A percentile compares a stretch with the other conserved stretches of the same genome.
Evolutionary conservation across 208 protist genomes (phyloP).

Genomic region (Kentomonas sorsogonicus): DNA sequence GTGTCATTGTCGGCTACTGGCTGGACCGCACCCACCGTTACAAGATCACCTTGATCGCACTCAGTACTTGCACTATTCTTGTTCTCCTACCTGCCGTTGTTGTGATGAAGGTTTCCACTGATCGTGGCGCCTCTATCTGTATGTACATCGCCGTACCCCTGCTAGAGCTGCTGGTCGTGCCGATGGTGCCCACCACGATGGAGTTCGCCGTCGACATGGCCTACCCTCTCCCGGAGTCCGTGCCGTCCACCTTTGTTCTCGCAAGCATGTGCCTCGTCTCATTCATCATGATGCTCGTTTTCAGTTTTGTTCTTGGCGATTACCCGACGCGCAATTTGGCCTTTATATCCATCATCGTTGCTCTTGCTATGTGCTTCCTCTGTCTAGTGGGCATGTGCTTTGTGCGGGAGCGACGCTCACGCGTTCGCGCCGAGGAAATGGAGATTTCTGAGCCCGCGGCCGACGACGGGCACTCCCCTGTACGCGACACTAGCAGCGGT

Average conservation of each 20-base stretch:
- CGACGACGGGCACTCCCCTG: no score
- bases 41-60: slow-evolving; percentile 19
- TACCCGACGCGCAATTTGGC: slow-evolving; percentile 3
- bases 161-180: slow-evolving; percentile 30
- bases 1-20: slow-evolving; percentile 23
- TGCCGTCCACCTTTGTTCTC: slow-evolving; percentile 27
- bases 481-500: no score
- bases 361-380: no score
- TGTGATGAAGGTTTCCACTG: slow-evolving; percentile 9
- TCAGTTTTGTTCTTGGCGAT: slow-evolving; percentile 21
- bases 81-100: slow-evolving; percentile 16
- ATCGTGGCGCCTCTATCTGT: slow-evolving; percentile 2
- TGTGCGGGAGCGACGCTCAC: no score
- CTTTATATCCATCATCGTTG: no score
- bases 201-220: slow-evolving; percentile 52
- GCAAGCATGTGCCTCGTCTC: slow-evolving; percentile 15
- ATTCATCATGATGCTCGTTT: slow-evolving; percentile 17
- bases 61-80: slow-evolving; percentile 9
- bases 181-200: slow-evolving; percentile 40
- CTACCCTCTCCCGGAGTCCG: slow-evolving; percentile 36
- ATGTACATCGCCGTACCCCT: slow-evolving; percentile 34
- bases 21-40: slow-evolving; percentile 32
- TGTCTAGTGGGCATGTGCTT: no score
- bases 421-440: no score
- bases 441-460: no score